Evolutionary conservation across 1,284 basidiomycete species (phyloP).

Genomic region (Agroathelia rolfsii): DNA sequence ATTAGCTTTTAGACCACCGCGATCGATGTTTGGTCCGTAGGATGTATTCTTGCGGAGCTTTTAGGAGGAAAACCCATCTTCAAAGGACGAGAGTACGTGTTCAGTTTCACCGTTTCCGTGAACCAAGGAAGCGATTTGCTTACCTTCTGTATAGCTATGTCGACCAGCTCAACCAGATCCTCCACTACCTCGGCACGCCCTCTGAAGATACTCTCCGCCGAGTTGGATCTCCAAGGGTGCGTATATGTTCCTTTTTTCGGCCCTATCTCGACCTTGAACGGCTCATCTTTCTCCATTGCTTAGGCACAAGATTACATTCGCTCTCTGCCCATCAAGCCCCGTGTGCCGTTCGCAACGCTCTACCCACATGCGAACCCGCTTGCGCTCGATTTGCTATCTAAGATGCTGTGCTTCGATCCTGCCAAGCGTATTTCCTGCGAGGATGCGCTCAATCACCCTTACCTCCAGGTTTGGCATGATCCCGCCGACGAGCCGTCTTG

Average conservation of each 20-base stretch:
- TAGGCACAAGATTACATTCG: constrained; percentile 97
- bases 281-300: constrained; percentile 6
- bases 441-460: constrained; percentile 91
- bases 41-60: constrained; percentile 95
- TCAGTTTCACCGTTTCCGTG: no score
- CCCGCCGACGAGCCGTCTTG: constrained; percentile 83
- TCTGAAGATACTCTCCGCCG: constrained; percentile 92
- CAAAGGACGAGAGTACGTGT: constrained; percentile 92
- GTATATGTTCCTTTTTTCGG: constrained; percentile 14
- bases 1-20: constrained; percentile 50
- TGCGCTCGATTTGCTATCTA: constrained; percentile 86
- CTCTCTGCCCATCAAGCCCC: constrained; percentile 92
- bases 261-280: constrained; percentile 1
- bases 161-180: constrained; percentile 96
- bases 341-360: constrained; percentile 83
- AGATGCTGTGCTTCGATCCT: constrained; percentile 96
- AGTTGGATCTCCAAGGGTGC: constrained; percentile 82
- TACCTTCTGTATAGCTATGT: constrained; percentile 59
- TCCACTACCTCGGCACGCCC: constrained; percentile 95
- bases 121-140: constrained; percentile 1
- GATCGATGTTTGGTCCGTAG: constrained; percentile 97
- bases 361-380: constrained; percentile 92
- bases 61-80: constrained; percentile 96
- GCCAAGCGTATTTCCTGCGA: constrained; percentile 93
- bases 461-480: constrained; percentile 91